Evolutionary conservation across 805 yeast species (phyloP).

Genomic region (Metschnikowia hibisci): DNA sequence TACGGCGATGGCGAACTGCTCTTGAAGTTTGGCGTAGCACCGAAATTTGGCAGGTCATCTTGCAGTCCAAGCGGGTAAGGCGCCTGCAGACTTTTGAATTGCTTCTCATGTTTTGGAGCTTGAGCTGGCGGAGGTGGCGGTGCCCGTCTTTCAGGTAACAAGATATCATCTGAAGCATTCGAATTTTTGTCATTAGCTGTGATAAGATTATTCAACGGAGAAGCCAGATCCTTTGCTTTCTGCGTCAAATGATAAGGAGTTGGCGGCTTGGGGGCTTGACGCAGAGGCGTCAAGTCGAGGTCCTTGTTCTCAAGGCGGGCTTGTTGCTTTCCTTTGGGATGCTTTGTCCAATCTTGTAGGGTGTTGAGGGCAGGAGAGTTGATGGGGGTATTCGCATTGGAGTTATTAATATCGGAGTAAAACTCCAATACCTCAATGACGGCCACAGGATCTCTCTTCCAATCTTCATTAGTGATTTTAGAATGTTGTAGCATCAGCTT

Average conservation of each 20-base stretch:
- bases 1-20: background rate
- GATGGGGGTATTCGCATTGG: constrained; percentile 32
- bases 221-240: constrained; percentile 13
- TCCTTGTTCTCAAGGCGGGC: background rate
- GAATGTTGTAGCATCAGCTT: constrained; percentile 52
- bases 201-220: constrained; percentile 35
- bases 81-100: constrained; percentile 4
- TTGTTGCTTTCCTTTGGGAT: constrained; percentile 18
- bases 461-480: constrained; percentile 57
- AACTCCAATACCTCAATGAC: constrained; percentile 59
- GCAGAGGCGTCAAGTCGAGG: constrained; percentile 29
- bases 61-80: background rate
- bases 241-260: constrained; percentile 36
- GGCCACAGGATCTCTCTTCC: constrained; percentile 61
- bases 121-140: constrained; percentile 47
- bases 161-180: constrained; percentile 17
- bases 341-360: constrained; percentile 44
- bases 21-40: background rate
- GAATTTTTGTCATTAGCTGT: constrained; percentile 18
- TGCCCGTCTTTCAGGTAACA: constrained; percentile 51
- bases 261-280: constrained; percentile 45
- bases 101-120: background rate
- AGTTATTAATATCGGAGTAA: constrained; percentile 46
- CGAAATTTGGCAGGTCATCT: background rate
- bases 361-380: constrained; percentile 25